phyloP scores from a whole-genome alignment of 2,329 filamentous ascomycete genomes.

The Hypomyces perniciosus region DNA sequence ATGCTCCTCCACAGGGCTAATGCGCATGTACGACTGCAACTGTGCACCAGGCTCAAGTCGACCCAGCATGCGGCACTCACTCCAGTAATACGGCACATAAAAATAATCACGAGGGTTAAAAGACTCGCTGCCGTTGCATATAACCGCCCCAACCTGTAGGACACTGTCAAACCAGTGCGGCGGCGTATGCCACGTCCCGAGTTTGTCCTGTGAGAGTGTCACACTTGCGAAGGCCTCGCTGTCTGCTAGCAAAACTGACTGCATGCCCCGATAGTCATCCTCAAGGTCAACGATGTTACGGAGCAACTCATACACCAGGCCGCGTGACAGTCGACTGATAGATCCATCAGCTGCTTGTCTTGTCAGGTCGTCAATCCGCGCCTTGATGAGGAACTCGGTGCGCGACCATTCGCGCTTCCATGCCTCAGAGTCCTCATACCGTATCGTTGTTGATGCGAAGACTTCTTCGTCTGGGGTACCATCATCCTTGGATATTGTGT shows the following conservation, averaged over 20 bases:
- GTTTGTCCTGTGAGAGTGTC: constrained; percentile 39
- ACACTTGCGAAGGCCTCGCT: constrained; percentile 18
- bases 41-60: constrained; percentile 39
- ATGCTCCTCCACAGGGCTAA: constrained; percentile 44
- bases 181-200: constrained; percentile 41
- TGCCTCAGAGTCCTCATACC: background rate
- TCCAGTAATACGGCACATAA: constrained; percentile 53
- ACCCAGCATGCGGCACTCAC: constrained; percentile 44
- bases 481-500: background rate
- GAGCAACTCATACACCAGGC: constrained; percentile 57
- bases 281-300: constrained; percentile 49
- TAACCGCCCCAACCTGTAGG: constrained; percentile 52
- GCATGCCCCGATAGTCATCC: constrained; percentile 48
- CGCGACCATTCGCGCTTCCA: constrained; percentile 17
- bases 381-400: constrained; percentile 58
- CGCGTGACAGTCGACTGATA: constrained; percentile 10
- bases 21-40: constrained; percentile 51
- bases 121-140: constrained; percentile 50
- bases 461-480: background rate
- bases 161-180: constrained; percentile 54
- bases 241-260: constrained; percentile 45
- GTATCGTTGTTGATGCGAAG: background rate
- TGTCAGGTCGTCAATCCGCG: constrained; percentile 50
- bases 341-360: constrained; percentile 5
- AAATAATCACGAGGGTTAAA: constrained; percentile 37